These are phyloP conservation scores for Populus hybrid DNA, from an alignment of 441 rosid genomes.

Conservation along the genomic window DNA sequence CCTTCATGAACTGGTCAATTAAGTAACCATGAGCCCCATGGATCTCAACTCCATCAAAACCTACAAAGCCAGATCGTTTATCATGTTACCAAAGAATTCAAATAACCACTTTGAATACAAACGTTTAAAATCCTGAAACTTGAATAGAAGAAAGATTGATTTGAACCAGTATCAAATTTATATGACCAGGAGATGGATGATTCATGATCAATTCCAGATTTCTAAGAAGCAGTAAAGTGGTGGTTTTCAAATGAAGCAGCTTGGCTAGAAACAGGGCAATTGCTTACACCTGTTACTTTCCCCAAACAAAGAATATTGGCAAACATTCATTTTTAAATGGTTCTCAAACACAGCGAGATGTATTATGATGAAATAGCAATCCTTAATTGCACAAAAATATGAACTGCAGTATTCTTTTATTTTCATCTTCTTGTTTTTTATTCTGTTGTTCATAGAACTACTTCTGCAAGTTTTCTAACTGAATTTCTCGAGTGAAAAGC, in stretches of 20 bases:
- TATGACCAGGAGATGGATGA: not conserved
- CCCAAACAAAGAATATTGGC: not conserved
- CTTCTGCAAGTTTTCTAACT: too few relatives aligned
- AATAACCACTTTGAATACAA: not conserved
- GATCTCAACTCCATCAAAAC: constrained; percentile 86
- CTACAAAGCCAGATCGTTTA: constrained; percentile 6
- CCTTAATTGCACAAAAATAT: not conserved
- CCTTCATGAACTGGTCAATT: constrained; percentile 74
- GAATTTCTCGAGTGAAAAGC: not conserved
- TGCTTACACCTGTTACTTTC: not conserved
- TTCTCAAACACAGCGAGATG: not conserved
- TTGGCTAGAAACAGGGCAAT: not conserved
- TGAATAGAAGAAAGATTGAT: not conserved
- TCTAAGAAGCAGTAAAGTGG: not conserved
- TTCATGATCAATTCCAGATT: not conserved
- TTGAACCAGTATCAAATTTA: not conserved
- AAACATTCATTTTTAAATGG: not conserved
- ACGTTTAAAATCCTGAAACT: not conserved
- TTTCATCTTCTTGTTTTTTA: not conserved
- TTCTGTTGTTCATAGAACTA: not conserved
- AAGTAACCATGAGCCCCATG: constrained; percentile 83
- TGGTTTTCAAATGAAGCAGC: not conserved
- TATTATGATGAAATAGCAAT: too few relatives aligned
- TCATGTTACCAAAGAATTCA: not conserved
- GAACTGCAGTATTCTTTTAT: not conserved